phyloP scores from a whole-genome alignment of 2,329 filamentous ascomycete species.

The Alternaria viburni region DNA sequence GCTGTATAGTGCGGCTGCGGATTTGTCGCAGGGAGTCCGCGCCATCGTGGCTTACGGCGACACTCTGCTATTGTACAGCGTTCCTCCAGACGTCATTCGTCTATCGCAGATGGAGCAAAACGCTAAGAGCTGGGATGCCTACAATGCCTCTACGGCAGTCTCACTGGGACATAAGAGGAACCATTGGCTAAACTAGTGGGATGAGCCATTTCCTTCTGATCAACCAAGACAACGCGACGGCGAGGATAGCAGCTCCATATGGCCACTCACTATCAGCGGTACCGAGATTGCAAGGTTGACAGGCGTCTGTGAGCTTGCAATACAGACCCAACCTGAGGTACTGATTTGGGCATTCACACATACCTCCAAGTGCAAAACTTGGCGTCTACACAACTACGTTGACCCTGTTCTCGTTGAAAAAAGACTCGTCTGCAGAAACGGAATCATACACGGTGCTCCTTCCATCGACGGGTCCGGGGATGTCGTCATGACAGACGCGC shows the following conservation, averaged over 20 bases:
- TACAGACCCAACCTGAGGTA: slow-evolving; percentile 55
- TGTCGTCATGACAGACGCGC: slow-evolving; percentile 17
- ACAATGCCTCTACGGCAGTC: slow-evolving; percentile 18
- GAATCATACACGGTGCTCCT: slow-evolving; percentile 28
- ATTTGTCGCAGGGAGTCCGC: slow-evolving; percentile 64
- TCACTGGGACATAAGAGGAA: slow-evolving; percentile 22
- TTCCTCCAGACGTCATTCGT: slow-evolving; percentile 60
- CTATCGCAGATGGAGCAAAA: slow-evolving; percentile 40
- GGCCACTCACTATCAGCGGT: slow-evolving; percentile 59
- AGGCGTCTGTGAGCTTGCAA: slow-evolving; percentile 58
- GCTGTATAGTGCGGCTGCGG: slow-evolving; percentile 63
- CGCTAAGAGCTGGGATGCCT: slow-evolving; percentile 26
- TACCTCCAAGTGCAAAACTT: slow-evolving; percentile 54
- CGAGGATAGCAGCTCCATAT: slow-evolving; percentile 33
- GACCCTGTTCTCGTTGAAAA: slow-evolving; percentile 7
- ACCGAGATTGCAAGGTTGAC: slow-evolving; percentile 56
- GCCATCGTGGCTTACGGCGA: slow-evolving; percentile 64
- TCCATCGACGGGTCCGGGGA: slow-evolving; percentile 16
- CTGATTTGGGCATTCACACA: slow-evolving; percentile 61
- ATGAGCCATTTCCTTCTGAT: slow-evolving; percentile 14
- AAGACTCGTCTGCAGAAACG: slow-evolving; percentile 31
- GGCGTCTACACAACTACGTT: slow-evolving; percentile 51
- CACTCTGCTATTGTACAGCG: slow-evolving; percentile 64
- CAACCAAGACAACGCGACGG: neutral
- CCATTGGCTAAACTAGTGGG: slow-evolving; percentile 42